A percentile compares a stretch with the other conserved stretches of the same genome.
phyloP scores from a whole-genome alignment of 306 rosid genomes.

The Comarum palustre region DNA sequence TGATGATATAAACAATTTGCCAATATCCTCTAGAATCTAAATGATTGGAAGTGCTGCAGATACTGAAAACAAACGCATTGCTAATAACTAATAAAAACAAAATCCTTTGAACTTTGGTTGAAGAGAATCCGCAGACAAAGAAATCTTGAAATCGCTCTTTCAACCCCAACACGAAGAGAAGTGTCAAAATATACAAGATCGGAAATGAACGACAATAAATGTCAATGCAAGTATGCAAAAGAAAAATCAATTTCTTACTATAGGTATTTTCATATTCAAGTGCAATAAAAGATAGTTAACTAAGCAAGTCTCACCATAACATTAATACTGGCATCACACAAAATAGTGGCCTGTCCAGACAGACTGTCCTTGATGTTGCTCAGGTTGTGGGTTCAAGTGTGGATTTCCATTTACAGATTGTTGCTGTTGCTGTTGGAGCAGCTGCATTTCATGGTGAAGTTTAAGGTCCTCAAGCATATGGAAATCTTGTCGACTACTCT shows the following conservation, averaged over 20 bases:
- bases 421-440: constrained; percentile 56
- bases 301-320: constrained; percentile 54
- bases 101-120: not conserved
- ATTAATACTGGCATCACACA: constrained; percentile 71
- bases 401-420: constrained; percentile 59
- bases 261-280: not conserved
- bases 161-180: not conserved
- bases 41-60: not conserved
- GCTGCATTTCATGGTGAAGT: constrained; percentile 65
- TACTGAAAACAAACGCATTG: not conserved
- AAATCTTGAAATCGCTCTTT: not conserved
- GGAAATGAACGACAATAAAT: not conserved
- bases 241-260: not conserved
- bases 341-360: constrained; percentile 72
- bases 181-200: not conserved
- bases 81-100: not conserved
- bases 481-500: constrained; percentile 71
- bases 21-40: not conserved
- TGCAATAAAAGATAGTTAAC: not conserved
- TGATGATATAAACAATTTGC: not conserved
- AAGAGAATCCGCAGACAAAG: not conserved
- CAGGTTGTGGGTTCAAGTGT: constrained; percentile 55
- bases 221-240: not conserved
- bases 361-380: constrained; percentile 87
- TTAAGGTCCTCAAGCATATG: constrained; percentile 51